Conservation (phyloP, 208 protist genomes). For the Acanthamoeba sp. region DNA sequence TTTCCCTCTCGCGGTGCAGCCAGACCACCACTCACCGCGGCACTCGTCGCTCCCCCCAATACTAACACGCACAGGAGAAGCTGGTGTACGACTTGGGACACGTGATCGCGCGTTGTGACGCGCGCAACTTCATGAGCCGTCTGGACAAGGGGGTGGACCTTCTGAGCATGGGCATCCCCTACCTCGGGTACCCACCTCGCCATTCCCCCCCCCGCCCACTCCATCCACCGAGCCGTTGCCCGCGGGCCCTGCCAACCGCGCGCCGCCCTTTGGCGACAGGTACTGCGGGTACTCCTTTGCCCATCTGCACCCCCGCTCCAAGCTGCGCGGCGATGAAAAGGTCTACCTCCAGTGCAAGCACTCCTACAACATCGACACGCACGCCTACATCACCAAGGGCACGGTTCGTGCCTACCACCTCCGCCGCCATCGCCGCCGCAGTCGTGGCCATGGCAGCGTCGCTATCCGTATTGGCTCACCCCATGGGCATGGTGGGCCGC, state of each 20-base stretch:
- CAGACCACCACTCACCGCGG: too few species aligned
- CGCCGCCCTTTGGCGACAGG: too few species aligned
- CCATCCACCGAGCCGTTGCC: not conserved
- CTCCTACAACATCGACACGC: not conserved
- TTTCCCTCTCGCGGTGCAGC: too few species aligned
- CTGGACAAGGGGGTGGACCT: not conserved
- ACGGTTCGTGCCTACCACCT: too few species aligned
- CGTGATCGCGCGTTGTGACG: not conserved
- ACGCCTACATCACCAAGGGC: not conserved
- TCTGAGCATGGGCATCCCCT: not conserved
- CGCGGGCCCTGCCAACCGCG: too few species aligned
- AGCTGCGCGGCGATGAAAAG: not conserved
- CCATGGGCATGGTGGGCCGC: not conserved
- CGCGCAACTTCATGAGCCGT: not conserved
- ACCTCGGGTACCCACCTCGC: not conserved
- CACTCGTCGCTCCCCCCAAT: too few species aligned
- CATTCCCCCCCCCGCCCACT: not conserved
- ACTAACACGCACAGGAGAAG: not conserved
- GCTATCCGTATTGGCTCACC: too few species aligned
- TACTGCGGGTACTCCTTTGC: not conserved
- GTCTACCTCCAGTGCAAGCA: not conserved
- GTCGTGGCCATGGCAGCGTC: too few species aligned
- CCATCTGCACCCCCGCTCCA: not conserved
- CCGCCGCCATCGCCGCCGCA: too few species aligned
- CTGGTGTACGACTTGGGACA: slow-evolving; percentile 24